These are phyloP conservation scores for Ustilago shanxiensis DNA, from an alignment of 1,284 basidiomycete species.

Conservation along the genomic window DNA sequence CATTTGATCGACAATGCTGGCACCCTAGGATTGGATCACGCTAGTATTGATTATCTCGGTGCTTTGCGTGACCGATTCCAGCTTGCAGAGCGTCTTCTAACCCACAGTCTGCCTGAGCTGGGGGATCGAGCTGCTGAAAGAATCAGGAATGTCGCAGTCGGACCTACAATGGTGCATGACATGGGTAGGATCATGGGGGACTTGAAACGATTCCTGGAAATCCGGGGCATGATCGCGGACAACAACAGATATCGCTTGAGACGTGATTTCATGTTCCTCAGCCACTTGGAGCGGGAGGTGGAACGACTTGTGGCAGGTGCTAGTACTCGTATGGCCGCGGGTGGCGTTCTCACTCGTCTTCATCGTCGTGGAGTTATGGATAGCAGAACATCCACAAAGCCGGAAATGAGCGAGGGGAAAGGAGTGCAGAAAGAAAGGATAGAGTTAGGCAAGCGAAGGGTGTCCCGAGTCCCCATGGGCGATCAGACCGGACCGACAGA, in stretches of 20 bases:
- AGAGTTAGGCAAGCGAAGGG: too few species aligned
- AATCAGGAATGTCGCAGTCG: too few species aligned
- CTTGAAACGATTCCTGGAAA: neutral
- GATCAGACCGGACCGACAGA: neutral
- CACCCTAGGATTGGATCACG: conserved; percentile 10
- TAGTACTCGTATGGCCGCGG: neutral
- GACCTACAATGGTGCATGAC: neutral
- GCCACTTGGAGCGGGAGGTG: conserved; percentile 16
- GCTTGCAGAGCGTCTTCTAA: neutral
- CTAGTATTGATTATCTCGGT: conserved; percentile 1
- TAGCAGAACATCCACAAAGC: neutral
- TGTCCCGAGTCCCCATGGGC: too few species aligned
- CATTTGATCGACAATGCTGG: neutral
- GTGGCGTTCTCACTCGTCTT: neutral
- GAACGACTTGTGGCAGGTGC: conserved; percentile 13
- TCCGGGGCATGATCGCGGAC: neutral
- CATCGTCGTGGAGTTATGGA: conserved; percentile 8
- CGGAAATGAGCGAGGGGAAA: too few species aligned
- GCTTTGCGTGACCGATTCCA: conserved; percentile 12
- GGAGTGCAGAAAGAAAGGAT: too few species aligned
- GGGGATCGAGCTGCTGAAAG: neutral
- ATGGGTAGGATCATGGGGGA: neutral
- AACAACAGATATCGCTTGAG: neutral
- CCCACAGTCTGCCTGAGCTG: conserved; percentile 8
- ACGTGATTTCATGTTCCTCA: neutral